Evolutionary conservation across 768 basidiomycete genomes (phyloP).

Genomic region (Trametopsis cervina): DNA sequence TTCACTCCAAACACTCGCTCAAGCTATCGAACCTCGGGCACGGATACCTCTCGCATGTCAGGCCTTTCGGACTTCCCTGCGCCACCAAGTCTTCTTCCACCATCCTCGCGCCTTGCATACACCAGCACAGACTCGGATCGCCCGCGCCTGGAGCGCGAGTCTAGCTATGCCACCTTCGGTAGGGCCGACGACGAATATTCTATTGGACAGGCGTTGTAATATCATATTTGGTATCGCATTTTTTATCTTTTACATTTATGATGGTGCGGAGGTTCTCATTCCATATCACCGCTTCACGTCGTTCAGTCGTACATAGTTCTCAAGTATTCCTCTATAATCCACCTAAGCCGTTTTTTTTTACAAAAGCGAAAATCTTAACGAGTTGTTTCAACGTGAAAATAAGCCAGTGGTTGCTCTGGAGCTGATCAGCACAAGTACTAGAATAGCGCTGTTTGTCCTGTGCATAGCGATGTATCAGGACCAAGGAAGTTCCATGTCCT

Average conservation of each 20-base stretch:
- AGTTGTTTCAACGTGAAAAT: too few relatives aligned
- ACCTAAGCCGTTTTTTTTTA: background rate
- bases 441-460: too few relatives aligned
- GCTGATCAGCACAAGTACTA: too few relatives aligned
- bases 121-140: slow-evolving; percentile 9
- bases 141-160: slow-evolving; percentile 15
- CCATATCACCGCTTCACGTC: too few relatives aligned
- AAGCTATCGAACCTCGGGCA: slow-evolving; percentile 57
- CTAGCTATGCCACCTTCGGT: slow-evolving; percentile 22
- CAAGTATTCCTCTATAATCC: background rate
- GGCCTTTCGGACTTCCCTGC: slow-evolving; percentile 66
- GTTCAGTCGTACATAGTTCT: background rate
- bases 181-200: slow-evolving; percentile 14
- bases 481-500: too few relatives aligned
- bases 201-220: slow-evolving; percentile 21
- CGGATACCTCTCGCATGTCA: slow-evolving; percentile 57
- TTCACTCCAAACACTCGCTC: slow-evolving; percentile 32
- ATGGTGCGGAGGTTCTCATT: too few relatives aligned
- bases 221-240: too few relatives aligned
- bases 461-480: too few relatives aligned
- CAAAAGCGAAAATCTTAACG: background rate
- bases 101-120: slow-evolving; percentile 33
- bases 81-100: slow-evolving; percentile 38
- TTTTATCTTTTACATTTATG: too few relatives aligned
- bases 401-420: too few relatives aligned